A percentile compares a stretch with the other conserved stretches of the same genome.
phyloP scores from a whole-genome alignment of 164 flowering plant species.

The Magnolia kwangsiensis region DNA sequence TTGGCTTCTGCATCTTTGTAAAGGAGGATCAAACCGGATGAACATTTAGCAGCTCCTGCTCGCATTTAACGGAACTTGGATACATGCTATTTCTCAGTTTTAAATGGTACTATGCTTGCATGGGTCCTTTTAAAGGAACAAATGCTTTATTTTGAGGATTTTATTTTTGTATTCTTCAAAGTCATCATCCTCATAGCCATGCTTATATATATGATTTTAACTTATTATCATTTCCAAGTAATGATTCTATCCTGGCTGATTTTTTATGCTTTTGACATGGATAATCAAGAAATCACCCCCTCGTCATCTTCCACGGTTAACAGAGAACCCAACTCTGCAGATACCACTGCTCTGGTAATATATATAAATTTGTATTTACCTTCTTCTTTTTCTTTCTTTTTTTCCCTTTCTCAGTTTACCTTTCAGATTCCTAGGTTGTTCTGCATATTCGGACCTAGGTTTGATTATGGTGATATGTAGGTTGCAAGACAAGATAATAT shows the following conservation, averaged over 20 bases:
- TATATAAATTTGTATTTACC: not conserved
- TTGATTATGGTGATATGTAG: constrained; percentile 19
- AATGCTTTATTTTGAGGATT: not conserved
- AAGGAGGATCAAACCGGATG: no score
- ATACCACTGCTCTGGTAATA: constrained; percentile 19
- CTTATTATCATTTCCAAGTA: not conserved
- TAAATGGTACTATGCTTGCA: not conserved
- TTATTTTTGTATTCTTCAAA: no score
- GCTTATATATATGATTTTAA: no score
- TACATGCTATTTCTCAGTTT: no score
- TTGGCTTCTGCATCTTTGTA: no score
- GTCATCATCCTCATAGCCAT: no score
- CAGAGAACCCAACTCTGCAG: constrained; percentile 19
- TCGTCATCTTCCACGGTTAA: constrained; percentile 17
- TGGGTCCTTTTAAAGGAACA: not conserved
- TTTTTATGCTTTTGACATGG: not conserved
- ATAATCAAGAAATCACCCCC: constrained; percentile 2
- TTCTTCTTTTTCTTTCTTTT: not conserved
- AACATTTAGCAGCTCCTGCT: no score
- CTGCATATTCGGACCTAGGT: not conserved
- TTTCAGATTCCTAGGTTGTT: not conserved
- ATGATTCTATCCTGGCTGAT: not conserved
- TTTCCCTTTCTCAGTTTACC: not conserved
- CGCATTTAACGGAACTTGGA: no score
- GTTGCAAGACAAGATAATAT: constrained; percentile 29